A percentile compares a stretch with the other conserved stretches of the same genome.
Evolutionary conservation across 495 filamentous ascomycete species (phyloP).

Genomic region (Hyaloscypha finlandica): DNA sequence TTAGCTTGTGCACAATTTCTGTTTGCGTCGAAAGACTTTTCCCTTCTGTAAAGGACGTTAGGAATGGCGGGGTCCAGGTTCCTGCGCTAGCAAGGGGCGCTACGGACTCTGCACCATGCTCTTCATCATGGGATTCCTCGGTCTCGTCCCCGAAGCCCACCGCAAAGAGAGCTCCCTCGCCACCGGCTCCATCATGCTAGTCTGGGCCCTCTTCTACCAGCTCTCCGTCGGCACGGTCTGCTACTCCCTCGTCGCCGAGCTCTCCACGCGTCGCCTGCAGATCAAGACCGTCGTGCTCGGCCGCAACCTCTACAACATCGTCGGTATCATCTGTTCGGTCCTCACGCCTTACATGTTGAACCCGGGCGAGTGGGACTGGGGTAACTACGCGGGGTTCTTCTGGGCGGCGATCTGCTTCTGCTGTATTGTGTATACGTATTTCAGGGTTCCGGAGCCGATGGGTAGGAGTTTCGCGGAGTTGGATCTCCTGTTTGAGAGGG

Average conservation of each 20-base stretch:
- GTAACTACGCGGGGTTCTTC: conserved; percentile 77
- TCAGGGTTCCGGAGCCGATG: conserved; percentile 71
- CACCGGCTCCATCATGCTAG: conserved; percentile 68
- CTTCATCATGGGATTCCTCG: conserved; percentile 74
- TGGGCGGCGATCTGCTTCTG: conserved; percentile 74
- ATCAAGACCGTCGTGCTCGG: conserved; percentile 76
- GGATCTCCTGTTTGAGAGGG: conserved; percentile 69
- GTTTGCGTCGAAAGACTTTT: too few relatives aligned
- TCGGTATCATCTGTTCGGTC: conserved; percentile 66
- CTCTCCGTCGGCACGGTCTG: conserved; percentile 76
- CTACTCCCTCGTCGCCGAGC: conserved; percentile 75
- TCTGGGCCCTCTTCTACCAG: conserved; percentile 76
- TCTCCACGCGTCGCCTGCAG: conserved; percentile 71
- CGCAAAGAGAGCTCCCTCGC: conserved; percentile 59
- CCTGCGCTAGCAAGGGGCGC: too few relatives aligned
- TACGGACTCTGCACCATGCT: conserved; percentile 66
- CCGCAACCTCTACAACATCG: conserved; percentile 72
- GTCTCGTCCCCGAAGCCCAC: conserved; percentile 58
- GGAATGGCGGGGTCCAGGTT: too few relatives aligned
- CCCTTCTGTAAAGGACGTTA: too few relatives aligned
- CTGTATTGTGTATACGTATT: conserved; percentile 72
- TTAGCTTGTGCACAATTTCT: too few relatives aligned
- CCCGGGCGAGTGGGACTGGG: conserved; percentile 72
- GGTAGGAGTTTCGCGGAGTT: conserved; percentile 75
- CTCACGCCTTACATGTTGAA: conserved; percentile 79